Conservation (phyloP, 23 red algal species). For the Rhodosorus marinus region DNA sequence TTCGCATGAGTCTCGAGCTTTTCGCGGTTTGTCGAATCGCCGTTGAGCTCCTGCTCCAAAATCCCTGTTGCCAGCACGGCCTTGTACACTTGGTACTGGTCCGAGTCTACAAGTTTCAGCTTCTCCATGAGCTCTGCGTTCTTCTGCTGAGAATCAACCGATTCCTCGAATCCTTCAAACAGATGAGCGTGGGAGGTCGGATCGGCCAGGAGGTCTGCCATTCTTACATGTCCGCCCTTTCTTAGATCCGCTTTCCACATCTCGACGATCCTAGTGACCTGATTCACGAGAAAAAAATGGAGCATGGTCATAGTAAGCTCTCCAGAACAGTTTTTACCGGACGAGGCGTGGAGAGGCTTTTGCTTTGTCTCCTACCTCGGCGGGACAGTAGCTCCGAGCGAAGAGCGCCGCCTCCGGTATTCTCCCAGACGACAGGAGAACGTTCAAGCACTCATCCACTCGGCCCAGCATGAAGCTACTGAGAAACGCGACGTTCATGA, state of each 20-base stretch:
- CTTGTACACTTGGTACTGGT: too few relatives aligned
- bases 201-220: slow-evolving; percentile 62
- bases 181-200: slow-evolving; percentile 52
- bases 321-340: too few relatives aligned
- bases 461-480: slow-evolving; percentile 34
- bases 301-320: too few relatives aligned
- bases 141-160: not conserved
- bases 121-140: too few relatives aligned
- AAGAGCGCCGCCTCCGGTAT: slow-evolving; percentile 80
- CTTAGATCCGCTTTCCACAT: slow-evolving; percentile 56
- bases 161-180: slow-evolving; percentile 8
- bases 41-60: too few relatives aligned
- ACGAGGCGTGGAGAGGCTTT: too few relatives aligned
- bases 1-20: too few relatives aligned
- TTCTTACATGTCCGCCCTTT: slow-evolving; percentile 37
- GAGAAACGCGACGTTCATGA: slow-evolving; percentile 87
- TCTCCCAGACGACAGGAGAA: slow-evolving; percentile 36
- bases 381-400: slow-evolving; percentile 63
- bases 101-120: too few relatives aligned
- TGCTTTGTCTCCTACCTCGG: slow-evolving; percentile 15
- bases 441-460: slow-evolving; percentile 44
- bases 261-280: too few relatives aligned
- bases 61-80: too few relatives aligned
- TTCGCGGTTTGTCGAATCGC: too few relatives aligned
- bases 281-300: too few relatives aligned